phyloP scores from a whole-genome alignment of 208 protist genomes.

The Blastocrithidia nonstop region DNA sequence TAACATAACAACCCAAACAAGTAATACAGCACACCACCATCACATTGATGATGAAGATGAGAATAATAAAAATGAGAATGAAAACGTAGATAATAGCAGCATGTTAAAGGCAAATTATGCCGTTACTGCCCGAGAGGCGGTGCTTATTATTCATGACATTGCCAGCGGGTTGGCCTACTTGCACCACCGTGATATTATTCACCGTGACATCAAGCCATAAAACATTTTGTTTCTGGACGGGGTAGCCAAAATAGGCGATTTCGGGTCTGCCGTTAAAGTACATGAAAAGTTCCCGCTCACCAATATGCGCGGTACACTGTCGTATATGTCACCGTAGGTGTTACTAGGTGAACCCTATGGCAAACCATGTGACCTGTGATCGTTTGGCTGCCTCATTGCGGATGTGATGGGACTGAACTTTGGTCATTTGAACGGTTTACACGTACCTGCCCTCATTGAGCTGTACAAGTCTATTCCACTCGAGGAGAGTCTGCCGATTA shows the following conservation, averaged over 20 bases:
- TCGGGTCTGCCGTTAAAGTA: conserved; percentile 46
- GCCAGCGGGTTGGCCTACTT: conserved; percentile 42
- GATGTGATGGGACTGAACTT: conserved; percentile 60
- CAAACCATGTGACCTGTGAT: conserved; percentile 73
- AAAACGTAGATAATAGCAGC: neutral
- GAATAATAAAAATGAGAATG: conserved; percentile 3
- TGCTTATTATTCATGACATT: conserved; percentile 64
- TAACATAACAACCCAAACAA: neutral
- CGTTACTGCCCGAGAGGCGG: conserved; percentile 17
- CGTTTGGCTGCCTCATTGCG: conserved; percentile 59
- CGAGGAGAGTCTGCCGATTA: conserved; percentile 30
- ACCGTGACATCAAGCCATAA: conserved; percentile 73
- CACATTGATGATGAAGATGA: neutral
- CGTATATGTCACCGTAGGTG: conserved; percentile 80
- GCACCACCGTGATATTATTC: conserved; percentile 48
- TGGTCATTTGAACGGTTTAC: conserved; percentile 48
- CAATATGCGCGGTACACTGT: conserved; percentile 66
- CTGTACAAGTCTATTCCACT: conserved; percentile 31
- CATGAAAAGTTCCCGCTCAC: conserved; percentile 19
- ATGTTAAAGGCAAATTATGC: neutral
- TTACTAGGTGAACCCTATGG: conserved; percentile 65
- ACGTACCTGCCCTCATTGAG: conserved; percentile 45
- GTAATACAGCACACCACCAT: neutral
- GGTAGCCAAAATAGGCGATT: conserved; percentile 69
- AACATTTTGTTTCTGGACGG: conserved; percentile 65